These are phyloP conservation scores for Papiliotrema laurentii DNA, from an alignment of 1,284 basidiomycete species.

Conservation along the genomic window DNA sequence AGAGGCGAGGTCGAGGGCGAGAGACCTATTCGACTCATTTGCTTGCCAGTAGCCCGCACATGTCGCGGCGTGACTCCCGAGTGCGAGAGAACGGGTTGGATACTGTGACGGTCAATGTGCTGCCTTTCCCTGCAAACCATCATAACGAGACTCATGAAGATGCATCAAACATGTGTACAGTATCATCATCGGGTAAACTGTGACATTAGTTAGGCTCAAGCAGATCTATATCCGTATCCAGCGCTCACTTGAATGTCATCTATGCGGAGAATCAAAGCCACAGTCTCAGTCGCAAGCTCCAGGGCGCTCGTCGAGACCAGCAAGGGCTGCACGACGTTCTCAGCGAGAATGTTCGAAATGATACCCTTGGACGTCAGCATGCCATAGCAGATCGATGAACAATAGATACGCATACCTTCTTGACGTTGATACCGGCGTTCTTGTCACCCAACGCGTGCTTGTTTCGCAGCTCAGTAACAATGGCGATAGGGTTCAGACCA, in stretches of 20 bases:
- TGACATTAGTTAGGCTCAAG: background rate
- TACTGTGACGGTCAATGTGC: too few species aligned
- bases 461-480: constrained; percentile 96
- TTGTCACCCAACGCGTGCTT: constrained; percentile 91
- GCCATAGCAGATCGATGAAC: background rate
- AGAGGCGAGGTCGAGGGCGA: too few species aligned
- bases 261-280: constrained; percentile 92
- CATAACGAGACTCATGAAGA: too few species aligned
- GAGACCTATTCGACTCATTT: too few species aligned
- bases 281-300: constrained; percentile 94
- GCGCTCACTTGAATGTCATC: constrained; percentile 80
- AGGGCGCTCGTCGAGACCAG: constrained; percentile 93
- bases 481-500: constrained; percentile 94
- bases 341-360: constrained; percentile 94
- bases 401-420: constrained; percentile 62
- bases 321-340: constrained; percentile 95
- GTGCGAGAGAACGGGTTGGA: too few species aligned
- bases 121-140: too few species aligned
- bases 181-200: constrained; percentile 1
- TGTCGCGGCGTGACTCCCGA: too few species aligned
- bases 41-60: too few species aligned
- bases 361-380: constrained; percentile 59
- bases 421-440: constrained; percentile 96
- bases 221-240: background rate
- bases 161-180: background rate